phyloP scores from a whole-genome alignment of 2,329 filamentous ascomycete species.

The Lasiodiplodia sp. region DNA sequence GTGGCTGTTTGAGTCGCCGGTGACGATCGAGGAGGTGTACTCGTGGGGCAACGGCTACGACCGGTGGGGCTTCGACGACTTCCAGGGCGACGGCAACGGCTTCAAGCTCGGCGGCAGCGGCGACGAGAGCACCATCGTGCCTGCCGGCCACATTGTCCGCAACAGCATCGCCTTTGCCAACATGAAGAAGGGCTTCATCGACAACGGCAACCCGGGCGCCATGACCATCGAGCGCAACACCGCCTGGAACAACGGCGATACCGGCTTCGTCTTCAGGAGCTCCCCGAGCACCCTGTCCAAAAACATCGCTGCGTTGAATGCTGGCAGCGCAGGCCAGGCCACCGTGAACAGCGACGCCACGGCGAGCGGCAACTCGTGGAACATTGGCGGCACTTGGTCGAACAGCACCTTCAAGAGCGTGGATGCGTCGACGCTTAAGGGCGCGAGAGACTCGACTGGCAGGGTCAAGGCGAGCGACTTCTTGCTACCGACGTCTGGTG shows the following conservation, averaged over 20 bases:
- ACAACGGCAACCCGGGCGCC: slow-evolving; percentile 54
- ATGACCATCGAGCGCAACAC: slow-evolving; percentile 54
- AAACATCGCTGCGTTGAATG: slow-evolving; percentile 52
- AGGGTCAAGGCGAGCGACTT: slow-evolving; percentile 53
- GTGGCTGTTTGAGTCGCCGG: slow-evolving; percentile 51
- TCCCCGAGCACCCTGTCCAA: slow-evolving; percentile 46
- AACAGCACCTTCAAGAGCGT: slow-evolving; percentile 51
- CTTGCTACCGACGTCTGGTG: slow-evolving; percentile 48
- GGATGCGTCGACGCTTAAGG: slow-evolving; percentile 46
- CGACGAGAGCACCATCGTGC: slow-evolving; percentile 41
- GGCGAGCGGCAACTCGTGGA: slow-evolving; percentile 54
- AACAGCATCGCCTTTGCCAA: slow-evolving; percentile 58
- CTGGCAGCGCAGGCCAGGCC: slow-evolving; percentile 35
- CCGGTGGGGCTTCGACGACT: slow-evolving; percentile 53
- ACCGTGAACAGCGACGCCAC: slow-evolving; percentile 34
- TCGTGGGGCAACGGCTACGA: slow-evolving; percentile 59
- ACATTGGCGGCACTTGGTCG: slow-evolving; percentile 47
- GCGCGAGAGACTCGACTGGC: slow-evolving; percentile 48
- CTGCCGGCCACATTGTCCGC: slow-evolving; percentile 54
- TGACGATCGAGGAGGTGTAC: slow-evolving; percentile 55
- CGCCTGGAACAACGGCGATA: slow-evolving; percentile 55
- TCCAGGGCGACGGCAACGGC: slow-evolving; percentile 57
- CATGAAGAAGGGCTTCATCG: slow-evolving; percentile 55
- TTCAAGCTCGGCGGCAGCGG: slow-evolving; percentile 55
- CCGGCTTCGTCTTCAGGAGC: slow-evolving; percentile 50